These are phyloP conservation scores for Craterostigma plantagineum DNA, from an alignment of 257 asterid species.

Conservation along the genomic window DNA sequence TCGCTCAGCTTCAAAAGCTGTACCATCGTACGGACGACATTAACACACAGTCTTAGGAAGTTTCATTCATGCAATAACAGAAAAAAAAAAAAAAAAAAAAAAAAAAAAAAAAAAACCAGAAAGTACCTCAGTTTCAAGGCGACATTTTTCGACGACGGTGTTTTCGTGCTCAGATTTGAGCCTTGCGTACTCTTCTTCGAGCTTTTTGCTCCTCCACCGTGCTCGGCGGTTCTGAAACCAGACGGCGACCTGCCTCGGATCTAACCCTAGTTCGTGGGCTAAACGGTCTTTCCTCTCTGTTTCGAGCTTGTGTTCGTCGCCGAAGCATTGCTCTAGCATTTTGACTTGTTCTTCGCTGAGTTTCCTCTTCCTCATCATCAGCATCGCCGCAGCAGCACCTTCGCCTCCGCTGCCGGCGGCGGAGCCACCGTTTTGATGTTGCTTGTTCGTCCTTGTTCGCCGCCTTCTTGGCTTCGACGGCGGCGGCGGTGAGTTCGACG, in stretches of 20 bases:
- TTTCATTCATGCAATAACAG: too few relatives aligned
- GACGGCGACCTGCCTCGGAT: conserved; percentile 88
- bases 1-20: conserved; percentile 37
- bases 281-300: conserved; percentile 74
- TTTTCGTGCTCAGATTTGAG: conserved; percentile 33
- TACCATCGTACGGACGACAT: background rate
- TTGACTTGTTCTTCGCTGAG: conserved; percentile 52
- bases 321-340: conserved; percentile 45
- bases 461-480: too few relatives aligned
- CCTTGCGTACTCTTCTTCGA: conserved; percentile 64
- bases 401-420: too few relatives aligned
- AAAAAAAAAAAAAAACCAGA: too few relatives aligned
- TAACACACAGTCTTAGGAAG: too few relatives aligned
- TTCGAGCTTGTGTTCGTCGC: conserved; percentile 58
- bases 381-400: conserved; percentile 14
- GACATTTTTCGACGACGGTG: conserved; percentile 44
- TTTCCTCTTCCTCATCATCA: conserved; percentile 72
- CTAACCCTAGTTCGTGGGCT: conserved; percentile 74
- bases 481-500: too few relatives aligned
- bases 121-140: conserved; percentile 52
- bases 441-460: background rate
- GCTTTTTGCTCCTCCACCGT: conserved; percentile 73
- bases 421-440: too few relatives aligned
- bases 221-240: conserved; percentile 93
- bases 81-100: too few relatives aligned